Conservation (phyloP, 2,329 filamentous ascomycete species). For the Penicillium sp. region DNA sequence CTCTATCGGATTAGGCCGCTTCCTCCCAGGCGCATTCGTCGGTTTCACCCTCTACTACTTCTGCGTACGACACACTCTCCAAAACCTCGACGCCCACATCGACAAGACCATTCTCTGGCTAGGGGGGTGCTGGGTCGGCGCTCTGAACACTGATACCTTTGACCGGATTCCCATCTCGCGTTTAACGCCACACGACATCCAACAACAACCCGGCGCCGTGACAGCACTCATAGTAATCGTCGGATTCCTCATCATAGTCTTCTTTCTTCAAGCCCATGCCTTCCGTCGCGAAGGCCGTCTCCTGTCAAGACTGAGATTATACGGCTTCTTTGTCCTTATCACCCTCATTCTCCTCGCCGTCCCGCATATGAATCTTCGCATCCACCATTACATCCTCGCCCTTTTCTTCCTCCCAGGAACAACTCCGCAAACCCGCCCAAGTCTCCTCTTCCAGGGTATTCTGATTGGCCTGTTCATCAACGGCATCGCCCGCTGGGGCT, state of each 20-base stretch:
- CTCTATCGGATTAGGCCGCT: slow-evolving; percentile 56
- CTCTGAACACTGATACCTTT: slow-evolving; percentile 63
- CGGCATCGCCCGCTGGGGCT: slow-evolving; percentile 64
- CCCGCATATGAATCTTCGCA: slow-evolving; percentile 59
- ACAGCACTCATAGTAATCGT: slow-evolving; percentile 57
- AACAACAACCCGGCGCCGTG: slow-evolving; percentile 60
- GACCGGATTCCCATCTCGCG: slow-evolving; percentile 63
- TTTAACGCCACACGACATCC: slow-evolving; percentile 60
- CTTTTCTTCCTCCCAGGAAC: slow-evolving; percentile 60
- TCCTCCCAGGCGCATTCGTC: slow-evolving; percentile 60
- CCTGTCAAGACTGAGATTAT: slow-evolving; percentile 47
- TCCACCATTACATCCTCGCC: slow-evolving; percentile 64
- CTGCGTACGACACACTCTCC: slow-evolving; percentile 51
- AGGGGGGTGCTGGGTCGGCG: slow-evolving; percentile 60
- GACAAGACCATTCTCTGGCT: slow-evolving; percentile 64
- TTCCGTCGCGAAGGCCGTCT: slow-evolving; percentile 60
- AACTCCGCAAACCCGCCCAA: slow-evolving; percentile 58
- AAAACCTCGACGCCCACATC: slow-evolving; percentile 54
- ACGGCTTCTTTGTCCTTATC: slow-evolving; percentile 42
- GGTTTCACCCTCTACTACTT: slow-evolving; percentile 58
- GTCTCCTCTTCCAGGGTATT: slow-evolving; percentile 61
- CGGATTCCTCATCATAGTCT: slow-evolving; percentile 50
- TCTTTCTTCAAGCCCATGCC: slow-evolving; percentile 56
- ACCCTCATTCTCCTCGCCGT: slow-evolving; percentile 53
- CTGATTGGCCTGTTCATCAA: slow-evolving; percentile 63